Evolutionary conservation across 306 rosid genomes (phyloP).

Genomic region (Dalbergia oliveri): DNA sequence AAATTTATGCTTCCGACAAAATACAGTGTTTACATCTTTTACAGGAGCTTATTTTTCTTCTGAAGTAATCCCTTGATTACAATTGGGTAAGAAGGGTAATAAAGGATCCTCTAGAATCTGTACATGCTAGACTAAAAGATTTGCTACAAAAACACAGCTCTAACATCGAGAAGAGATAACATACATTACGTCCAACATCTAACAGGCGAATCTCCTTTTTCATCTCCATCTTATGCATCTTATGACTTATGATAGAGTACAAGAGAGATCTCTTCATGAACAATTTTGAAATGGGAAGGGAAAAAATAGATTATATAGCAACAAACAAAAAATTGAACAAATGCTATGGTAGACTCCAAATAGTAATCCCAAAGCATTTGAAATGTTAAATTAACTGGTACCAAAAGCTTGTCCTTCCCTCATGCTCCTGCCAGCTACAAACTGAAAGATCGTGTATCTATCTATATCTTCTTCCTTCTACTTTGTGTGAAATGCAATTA

Average conservation of each 20-base stretch:
- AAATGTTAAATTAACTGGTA: constrained; percentile 37
- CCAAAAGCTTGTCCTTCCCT: constrained; percentile 30
- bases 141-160: constrained; percentile 22
- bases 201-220: constrained; percentile 11
- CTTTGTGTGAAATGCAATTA: constrained; percentile 59
- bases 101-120: constrained; percentile 24
- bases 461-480: constrained; percentile 52
- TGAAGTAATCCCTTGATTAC: not conserved
- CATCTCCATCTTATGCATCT: constrained; percentile 25
- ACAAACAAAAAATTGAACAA: not conserved
- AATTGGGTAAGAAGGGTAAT: not conserved
- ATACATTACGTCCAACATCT: constrained; percentile 18
- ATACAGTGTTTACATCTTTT: too few species aligned
- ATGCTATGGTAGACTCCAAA: constrained; percentile 30
- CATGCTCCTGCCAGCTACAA: constrained; percentile 41
- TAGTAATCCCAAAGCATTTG: constrained; percentile 36
- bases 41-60: not conserved
- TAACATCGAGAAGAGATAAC: constrained; percentile 4
- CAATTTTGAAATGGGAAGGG: constrained; percentile 20
- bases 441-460: constrained; percentile 17
- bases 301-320: not conserved
- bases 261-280: constrained; percentile 37
- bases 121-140: constrained; percentile 26
- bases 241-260: constrained; percentile 22
- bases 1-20: too few species aligned